These are phyloP conservation scores for Mallotus repandus DNA, from an alignment of 441 rosid species.

Conservation along the genomic window DNA sequence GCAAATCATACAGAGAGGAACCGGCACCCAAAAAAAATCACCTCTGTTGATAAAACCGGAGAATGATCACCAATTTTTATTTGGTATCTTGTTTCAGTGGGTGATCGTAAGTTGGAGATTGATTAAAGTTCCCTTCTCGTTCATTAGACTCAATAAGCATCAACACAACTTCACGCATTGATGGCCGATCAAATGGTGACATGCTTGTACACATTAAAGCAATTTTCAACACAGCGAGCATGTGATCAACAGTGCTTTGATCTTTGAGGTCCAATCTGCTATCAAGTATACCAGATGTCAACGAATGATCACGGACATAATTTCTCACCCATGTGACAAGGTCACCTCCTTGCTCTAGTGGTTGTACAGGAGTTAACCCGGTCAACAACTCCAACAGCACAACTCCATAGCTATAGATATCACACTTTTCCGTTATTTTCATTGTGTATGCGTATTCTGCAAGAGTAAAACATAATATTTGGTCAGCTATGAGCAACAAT, in stretches of 20 bases:
- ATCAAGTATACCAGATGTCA: conserved; percentile 61
- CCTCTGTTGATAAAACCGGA: neutral
- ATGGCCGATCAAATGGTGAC: conserved; percentile 79
- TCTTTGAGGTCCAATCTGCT: conserved; percentile 63
- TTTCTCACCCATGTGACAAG: conserved; percentile 71
- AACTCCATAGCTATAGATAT: conserved; percentile 92
- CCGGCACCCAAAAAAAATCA: neutral
- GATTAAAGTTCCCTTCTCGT: conserved; percentile 42
- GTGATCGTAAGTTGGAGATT: conserved; percentile 42
- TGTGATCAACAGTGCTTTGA: conserved; percentile 54
- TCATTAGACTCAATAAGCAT: conserved; percentile 88
- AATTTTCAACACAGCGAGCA: conserved; percentile 72
- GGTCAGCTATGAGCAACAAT: conserved; percentile 14
- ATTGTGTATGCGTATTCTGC: conserved; percentile 95
- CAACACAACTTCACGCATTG: conserved; percentile 87
- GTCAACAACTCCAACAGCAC: conserved; percentile 86
- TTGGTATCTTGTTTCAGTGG: conserved; percentile 35
- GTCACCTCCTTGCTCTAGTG: conserved; percentile 85
- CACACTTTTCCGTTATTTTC: conserved; percentile 98
- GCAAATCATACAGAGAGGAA: conserved; percentile 25
- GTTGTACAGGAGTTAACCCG: conserved; percentile 83
- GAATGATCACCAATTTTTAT: conserved; percentile 23
- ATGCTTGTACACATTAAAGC: conserved; percentile 73
- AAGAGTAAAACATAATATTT: neutral
- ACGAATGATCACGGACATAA: conserved; percentile 55